Conservation (phyloP, 2,329 filamentous ascomycete genomes). For the Intubia oerlemansii region DNA sequence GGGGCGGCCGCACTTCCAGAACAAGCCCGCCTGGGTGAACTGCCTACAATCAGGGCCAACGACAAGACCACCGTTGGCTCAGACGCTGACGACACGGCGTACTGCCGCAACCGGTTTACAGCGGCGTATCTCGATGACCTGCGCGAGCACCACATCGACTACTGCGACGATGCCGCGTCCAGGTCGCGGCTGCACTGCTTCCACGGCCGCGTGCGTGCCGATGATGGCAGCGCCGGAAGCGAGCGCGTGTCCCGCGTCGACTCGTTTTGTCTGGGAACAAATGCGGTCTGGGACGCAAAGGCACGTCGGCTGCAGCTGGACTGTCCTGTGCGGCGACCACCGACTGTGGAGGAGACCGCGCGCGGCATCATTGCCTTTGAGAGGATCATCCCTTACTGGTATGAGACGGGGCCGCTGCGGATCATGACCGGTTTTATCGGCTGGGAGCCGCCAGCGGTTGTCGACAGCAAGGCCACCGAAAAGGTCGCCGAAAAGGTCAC, state of each 20-base stretch:
- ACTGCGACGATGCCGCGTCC: constrained; percentile 3
- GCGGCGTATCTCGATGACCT: constrained; percentile 5
- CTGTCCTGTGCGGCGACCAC: constrained; percentile 2
- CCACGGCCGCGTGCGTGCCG: constrained; percentile 5
- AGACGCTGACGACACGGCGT: too few species aligned
- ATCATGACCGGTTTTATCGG: constrained; percentile 3
- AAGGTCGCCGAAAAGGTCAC: too few species aligned
- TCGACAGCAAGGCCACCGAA: too few species aligned
- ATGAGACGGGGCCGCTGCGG: constrained; percentile 5
- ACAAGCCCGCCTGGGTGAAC: too few species aligned
- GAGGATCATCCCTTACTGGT: constrained; percentile 3
- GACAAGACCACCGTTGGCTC: too few species aligned
- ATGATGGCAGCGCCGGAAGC: too few species aligned
- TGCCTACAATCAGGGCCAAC: too few species aligned
- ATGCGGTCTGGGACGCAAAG: constrained; percentile 1
- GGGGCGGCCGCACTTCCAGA: too few species aligned
- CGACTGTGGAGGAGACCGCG: constrained; percentile 2
- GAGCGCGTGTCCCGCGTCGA: too few species aligned
- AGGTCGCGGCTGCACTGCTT: constrained; percentile 6
- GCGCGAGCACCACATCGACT: constrained; percentile 6
- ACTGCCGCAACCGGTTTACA: constrained; percentile 3
- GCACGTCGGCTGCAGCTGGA: constrained; percentile 1
- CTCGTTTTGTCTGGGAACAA: constrained; percentile 5
- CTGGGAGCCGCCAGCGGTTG: too few species aligned
- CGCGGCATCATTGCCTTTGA: constrained; percentile 3